Conservation (phyloP, 345 rosid species). For the Camelina laxa region DNA sequence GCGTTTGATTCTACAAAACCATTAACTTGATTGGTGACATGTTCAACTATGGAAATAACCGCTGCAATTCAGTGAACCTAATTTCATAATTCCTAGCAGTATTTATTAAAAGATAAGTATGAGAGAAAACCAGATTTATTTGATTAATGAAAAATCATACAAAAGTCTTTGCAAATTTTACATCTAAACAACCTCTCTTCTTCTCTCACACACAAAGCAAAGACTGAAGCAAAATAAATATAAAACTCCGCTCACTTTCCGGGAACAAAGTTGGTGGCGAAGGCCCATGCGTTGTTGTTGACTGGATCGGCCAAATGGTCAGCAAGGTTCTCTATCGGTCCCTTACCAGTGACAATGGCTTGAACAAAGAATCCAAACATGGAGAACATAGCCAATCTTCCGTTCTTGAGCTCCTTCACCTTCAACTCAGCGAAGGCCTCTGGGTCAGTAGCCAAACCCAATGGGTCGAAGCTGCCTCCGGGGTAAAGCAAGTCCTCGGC, state of each 20-base stretch:
- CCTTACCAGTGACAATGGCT: slow-evolving; percentile 61
- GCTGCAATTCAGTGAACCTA: neutral
- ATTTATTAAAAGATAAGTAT: neutral
- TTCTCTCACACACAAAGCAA: slow-evolving; percentile 32
- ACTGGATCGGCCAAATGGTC: slow-evolving; percentile 59
- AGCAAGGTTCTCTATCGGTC: slow-evolving; percentile 53
- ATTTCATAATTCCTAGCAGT: neutral
- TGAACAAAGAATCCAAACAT: slow-evolving; percentile 65
- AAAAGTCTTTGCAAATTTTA: slow-evolving; percentile 30
- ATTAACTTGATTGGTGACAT: neutral
- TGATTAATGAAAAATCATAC: slow-evolving; percentile 26
- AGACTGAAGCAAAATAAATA: slow-evolving; percentile 35
- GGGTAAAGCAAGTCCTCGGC: slow-evolving; percentile 54
- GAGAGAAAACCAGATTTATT: slow-evolving; percentile 32
- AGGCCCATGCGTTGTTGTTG: slow-evolving; percentile 62
- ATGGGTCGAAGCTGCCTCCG: slow-evolving; percentile 59
- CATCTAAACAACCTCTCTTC: slow-evolving; percentile 36
- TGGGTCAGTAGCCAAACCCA: slow-evolving; percentile 54
- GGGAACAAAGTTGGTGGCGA: slow-evolving; percentile 61
- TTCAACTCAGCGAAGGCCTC: slow-evolving; percentile 57
- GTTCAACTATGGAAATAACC: too few species aligned
- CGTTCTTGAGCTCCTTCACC: slow-evolving; percentile 56
- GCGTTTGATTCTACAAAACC: too few species aligned
- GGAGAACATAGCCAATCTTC: slow-evolving; percentile 59
- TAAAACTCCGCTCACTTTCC: slow-evolving; percentile 49